phyloP scores from a whole-genome alignment of 441 rosid genomes.

The Populus hybrid region DNA sequence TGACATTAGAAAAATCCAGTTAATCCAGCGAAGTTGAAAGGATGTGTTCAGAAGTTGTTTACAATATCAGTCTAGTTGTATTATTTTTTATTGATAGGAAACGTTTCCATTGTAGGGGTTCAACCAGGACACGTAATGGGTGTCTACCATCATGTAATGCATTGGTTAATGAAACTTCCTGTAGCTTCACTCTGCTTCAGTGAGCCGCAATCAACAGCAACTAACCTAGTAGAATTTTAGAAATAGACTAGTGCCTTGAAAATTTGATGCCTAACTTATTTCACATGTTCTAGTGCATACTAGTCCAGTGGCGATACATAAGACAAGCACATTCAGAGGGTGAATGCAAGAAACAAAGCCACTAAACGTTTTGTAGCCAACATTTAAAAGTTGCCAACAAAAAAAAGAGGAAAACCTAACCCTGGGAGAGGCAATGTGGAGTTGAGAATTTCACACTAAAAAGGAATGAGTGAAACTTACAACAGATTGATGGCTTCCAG shows the following conservation, averaged over 20 bases:
- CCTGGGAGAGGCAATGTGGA: too few species aligned
- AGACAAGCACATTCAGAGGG: not conserved
- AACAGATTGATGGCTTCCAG: constrained; percentile 58
- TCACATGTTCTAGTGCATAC: not conserved
- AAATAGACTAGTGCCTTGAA: not conserved
- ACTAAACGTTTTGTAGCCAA: not conserved
- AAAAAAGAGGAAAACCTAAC: too few species aligned
- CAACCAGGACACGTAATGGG: not conserved
- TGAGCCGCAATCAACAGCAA: not conserved
- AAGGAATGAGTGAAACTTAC: constrained; percentile 42
- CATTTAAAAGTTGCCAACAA: too few species aligned
- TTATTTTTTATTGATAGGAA: too few species aligned
- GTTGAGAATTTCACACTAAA: too few species aligned
- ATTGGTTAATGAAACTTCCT: not conserved
- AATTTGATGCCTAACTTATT: not conserved
- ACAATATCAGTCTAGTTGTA: too few species aligned
- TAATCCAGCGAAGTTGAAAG: too few species aligned
- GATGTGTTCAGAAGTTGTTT: not conserved
- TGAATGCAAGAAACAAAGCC: not conserved
- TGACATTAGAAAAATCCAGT: too few species aligned
- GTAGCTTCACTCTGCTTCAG: not conserved
- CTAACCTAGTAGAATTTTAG: not conserved
- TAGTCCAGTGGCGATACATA: too few species aligned
- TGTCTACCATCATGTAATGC: not conserved
- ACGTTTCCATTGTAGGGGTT: not conserved